A percentile compares a stretch with the other conserved stretches of the same genome.
These are phyloP conservation scores for Ogataea polymorpha DNA, from an alignment of 805 yeast genomes.

Conservation along the genomic window DNA sequence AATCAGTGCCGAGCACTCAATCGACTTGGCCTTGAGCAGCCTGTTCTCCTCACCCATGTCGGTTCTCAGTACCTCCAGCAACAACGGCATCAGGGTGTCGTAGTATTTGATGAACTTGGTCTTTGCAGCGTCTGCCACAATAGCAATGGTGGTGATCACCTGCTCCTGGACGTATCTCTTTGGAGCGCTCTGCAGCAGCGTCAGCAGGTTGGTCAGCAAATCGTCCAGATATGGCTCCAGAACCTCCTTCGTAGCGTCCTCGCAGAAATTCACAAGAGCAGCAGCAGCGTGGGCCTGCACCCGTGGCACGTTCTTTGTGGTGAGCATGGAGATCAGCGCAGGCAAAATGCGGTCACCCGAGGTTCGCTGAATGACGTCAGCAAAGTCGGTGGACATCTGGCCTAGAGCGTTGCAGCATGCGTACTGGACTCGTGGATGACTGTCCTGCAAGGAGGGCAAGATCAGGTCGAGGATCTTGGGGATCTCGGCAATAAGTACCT, in stretches of 20 bases:
- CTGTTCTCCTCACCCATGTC: conserved; percentile 79
- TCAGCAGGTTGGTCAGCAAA: conserved; percentile 68
- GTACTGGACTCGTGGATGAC: conserved; percentile 92
- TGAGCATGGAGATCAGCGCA: conserved; percentile 78
- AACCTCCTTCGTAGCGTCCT: conserved; percentile 81
- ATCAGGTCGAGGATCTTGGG: conserved; percentile 81
- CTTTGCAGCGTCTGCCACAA: conserved; percentile 95
- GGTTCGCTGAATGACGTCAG: conserved; percentile 80
- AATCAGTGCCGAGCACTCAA: conserved; percentile 92
- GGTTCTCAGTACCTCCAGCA: conserved; percentile 72
- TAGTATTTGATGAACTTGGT: conserved; percentile 84
- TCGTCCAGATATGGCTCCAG: conserved; percentile 91
- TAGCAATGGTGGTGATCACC: conserved; percentile 92
- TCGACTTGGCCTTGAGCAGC: conserved; percentile 83
- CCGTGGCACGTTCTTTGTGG: conserved; percentile 72
- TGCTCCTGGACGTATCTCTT: conserved; percentile 96
- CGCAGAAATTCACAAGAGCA: conserved; percentile 92
- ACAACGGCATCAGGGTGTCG: conserved; percentile 89
- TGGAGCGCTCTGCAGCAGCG: conserved; percentile 70
- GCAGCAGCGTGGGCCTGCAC: conserved; percentile 99
- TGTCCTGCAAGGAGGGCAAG: conserved; percentile 78
- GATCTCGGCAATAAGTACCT: conserved; percentile 77
- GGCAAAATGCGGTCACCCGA: conserved; percentile 81
- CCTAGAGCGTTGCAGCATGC: conserved; percentile 97
- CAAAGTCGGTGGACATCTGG: conserved; percentile 95